These are phyloP conservation scores for Anthracocystis walkeri DNA, from an alignment of 1,284 basidiomycete species.

Conservation along the genomic window DNA sequence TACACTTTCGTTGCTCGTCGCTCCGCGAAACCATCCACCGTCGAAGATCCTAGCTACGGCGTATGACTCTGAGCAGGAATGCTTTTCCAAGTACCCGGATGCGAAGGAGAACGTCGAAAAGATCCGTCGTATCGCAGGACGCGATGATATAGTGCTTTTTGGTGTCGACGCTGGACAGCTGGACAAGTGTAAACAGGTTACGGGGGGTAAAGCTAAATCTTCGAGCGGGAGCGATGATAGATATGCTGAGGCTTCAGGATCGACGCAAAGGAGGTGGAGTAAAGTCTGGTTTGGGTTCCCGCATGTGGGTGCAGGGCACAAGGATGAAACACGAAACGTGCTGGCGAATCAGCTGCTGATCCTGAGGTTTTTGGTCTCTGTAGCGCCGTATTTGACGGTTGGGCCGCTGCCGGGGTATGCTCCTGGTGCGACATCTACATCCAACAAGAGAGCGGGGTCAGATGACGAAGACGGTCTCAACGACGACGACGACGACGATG, in stretches of 20 bases:
- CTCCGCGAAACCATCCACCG: slow-evolving; percentile 72
- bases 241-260: background rate
- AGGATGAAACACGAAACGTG: slow-evolving; percentile 94
- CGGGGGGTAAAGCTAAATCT: slow-evolving; percentile 40
- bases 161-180: slow-evolving; percentile 85
- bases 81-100: slow-evolving; percentile 87
- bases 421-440: slow-evolving; percentile 62
- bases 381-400: slow-evolving; percentile 75
- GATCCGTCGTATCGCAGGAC: slow-evolving; percentile 60
- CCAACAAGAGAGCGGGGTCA: slow-evolving; percentile 10
- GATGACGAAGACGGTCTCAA: slow-evolving; percentile 42
- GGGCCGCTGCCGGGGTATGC: slow-evolving; percentile 54
- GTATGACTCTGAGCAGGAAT: slow-evolving; percentile 83
- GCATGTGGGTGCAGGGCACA: slow-evolving; percentile 94
- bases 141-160: slow-evolving; percentile 82
- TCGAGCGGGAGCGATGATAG: slow-evolving; percentile 9
- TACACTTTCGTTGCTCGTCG: slow-evolving; percentile 78
- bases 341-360: slow-evolving; percentile 89
- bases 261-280: slow-evolving; percentile 75
- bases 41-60: slow-evolving; percentile 85
- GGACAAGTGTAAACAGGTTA: slow-evolving; percentile 74
- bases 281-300: slow-evolving; percentile 95
- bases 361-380: slow-evolving; percentile 84
- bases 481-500: slow-evolving; percentile 22
- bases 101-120: slow-evolving; percentile 75